Base-by-base conservation (phyloP, 257 asterid species). In the Rauvolfia tetraphylla region DNA sequence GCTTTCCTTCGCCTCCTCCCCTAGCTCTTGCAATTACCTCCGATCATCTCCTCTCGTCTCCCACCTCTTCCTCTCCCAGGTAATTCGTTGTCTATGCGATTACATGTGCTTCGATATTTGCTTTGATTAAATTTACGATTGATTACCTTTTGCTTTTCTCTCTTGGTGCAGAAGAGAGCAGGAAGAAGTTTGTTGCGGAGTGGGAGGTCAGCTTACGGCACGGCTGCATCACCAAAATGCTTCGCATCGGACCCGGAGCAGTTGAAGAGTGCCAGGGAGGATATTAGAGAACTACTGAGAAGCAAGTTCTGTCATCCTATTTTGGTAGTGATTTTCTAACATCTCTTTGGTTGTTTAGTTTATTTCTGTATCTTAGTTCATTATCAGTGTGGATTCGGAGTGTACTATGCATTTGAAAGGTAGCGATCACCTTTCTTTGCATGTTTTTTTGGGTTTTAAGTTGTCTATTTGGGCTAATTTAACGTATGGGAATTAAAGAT, bases 221-320 rank as follows among this genome's bases (percentile, higher is more conserved):
- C 96, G 20, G 80, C 71, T 66, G 75, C 89, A 75, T 79, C 92
- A 81, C 91, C 97, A 79, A 92, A 87, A 85, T 88, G 93, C 91
- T 79, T 87, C 3, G 95, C 88, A 1, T 91, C 99, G 63, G 85
- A 84, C 79, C 88, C 91, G 38, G 92, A 86, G 80, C 96, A 95
- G 87, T 79, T 95, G 88, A 91, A 90, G 85, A 84, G 89, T 81
- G 99, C 99, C 39, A 87, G 96, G 74, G 94, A 95, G 83, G 99
- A 95, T 76, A 88, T 95, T 4, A 90, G 88, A 71, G 90, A 88
- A 82, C 90, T 95, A 23, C 92, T 95, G 73, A 85, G 81, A 79
- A 77, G 89, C 44, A 86, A 74, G 51, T 95, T 83, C 84, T 90
- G 91, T 79, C 98, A 95, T 71, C 98, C 99, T 42, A 90, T 95